Percentiles rank a stretch among this genome's conserved stretches.
Evolutionary conservation across 495 filamentous ascomycete species (phyloP).

Genomic region (Astrocystis sublimbata): DNA sequence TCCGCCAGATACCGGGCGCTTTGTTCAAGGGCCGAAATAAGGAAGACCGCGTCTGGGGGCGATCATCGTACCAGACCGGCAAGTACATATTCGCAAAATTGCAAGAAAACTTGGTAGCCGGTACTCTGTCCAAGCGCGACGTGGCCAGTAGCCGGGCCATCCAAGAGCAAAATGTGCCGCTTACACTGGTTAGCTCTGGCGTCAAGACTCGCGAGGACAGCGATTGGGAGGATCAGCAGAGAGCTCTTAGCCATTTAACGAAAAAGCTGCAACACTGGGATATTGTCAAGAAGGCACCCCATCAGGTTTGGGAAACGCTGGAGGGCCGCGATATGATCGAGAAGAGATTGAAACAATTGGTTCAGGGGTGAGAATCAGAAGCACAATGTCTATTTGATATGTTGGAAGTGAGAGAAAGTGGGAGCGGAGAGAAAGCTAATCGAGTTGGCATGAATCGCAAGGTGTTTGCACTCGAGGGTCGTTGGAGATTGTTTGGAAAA

Average conservation of each 20-base stretch:
- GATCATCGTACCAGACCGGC: constrained; percentile 72
- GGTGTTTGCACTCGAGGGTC: background rate
- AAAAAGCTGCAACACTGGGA: constrained; percentile 80
- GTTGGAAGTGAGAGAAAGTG: too few relatives aligned
- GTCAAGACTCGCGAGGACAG: constrained; percentile 52
- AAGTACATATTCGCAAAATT: constrained; percentile 84
- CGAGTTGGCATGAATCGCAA: background rate
- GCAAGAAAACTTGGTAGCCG: constrained; percentile 88
- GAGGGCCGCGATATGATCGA: constrained; percentile 71
- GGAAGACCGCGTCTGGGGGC: constrained; percentile 83
- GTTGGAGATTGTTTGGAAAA: background rate
- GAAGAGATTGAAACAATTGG: constrained; percentile 63
- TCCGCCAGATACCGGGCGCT: constrained; percentile 75
- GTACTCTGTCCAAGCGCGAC: constrained; percentile 78
- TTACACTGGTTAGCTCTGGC: constrained; percentile 83
- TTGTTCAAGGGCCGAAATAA: constrained; percentile 74
- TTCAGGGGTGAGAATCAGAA: constrained; percentile 28
- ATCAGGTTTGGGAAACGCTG: constrained; percentile 75
- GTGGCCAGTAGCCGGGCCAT: constrained; percentile 73
- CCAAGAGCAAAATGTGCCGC: constrained; percentile 67
- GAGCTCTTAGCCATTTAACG: constrained; percentile 77
- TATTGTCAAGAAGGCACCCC: constrained; percentile 79
- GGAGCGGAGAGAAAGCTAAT: background rate
- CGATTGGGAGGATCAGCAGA: constrained; percentile 77
- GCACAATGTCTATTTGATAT: background rate